Conservation (phyloP, 2,329 filamentous ascomycete genomes). For the Colletotrichum chlorophyti region DNA sequence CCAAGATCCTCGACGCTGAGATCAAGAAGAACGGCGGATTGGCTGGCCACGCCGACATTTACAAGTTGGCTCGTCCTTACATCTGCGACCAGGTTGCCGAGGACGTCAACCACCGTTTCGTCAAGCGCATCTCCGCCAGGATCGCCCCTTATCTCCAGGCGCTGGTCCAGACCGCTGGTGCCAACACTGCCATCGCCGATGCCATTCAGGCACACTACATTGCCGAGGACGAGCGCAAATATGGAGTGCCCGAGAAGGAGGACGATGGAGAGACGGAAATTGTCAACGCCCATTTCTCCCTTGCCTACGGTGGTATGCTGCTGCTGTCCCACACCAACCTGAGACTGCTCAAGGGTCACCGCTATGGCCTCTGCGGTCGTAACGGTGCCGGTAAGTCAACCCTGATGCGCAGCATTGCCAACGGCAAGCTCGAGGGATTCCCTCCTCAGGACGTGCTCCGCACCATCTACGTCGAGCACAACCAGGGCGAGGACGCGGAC, state of each 20-base stretch:
- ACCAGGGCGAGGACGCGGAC: constrained; percentile 97
- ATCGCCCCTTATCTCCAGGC: constrained; percentile 79
- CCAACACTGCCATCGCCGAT: constrained; percentile 69
- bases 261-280: constrained; percentile 95
- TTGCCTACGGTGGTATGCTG: constrained; percentile 97
- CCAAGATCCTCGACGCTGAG: constrained; percentile 75
- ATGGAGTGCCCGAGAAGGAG: constrained; percentile 82
- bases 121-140: constrained; percentile 73
- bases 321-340: constrained; percentile 95
- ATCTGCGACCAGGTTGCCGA: constrained; percentile 86
- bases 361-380: constrained; percentile 94
- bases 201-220: constrained; percentile 80
- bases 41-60: constrained; percentile 67
- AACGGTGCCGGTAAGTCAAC: constrained; percentile 99
- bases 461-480: constrained; percentile 98
- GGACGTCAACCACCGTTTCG: constrained; percentile 82
- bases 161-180: constrained; percentile 68
- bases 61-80: constrained; percentile 74
- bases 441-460: constrained; percentile 89
- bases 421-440: constrained; percentile 96
- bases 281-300: constrained; percentile 96
- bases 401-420: constrained; percentile 94
- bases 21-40: constrained; percentile 74
- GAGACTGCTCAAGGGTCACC: constrained; percentile 91
- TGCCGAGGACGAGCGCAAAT: constrained; percentile 86